Base-by-base conservation (phyloP, 2,329 filamentous ascomycete genomes). In the Gliomastix tumulicola region DNA sequence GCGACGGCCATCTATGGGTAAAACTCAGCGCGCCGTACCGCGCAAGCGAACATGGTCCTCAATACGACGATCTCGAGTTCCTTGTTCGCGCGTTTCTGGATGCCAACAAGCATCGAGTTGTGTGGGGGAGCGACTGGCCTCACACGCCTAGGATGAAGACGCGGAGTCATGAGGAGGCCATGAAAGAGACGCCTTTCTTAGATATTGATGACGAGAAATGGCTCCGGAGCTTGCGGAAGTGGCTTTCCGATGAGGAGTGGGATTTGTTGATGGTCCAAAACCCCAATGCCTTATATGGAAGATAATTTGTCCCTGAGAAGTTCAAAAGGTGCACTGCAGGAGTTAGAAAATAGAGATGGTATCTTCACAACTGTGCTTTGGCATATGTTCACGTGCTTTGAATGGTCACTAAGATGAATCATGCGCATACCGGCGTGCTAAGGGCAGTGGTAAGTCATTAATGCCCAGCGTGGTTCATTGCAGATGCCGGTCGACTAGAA, bases 71-170 rank as follows among this genome's bases (percentile, higher is more conserved):
- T 23, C 34, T 60, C 21, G 43, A 48, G 25, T 46, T 48, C 6
- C 31, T 61, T 15, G 57, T 59, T 1, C 35, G 49, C 9, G 53
- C 50, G 1, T 44, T 58, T 23, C 44, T 61, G 2, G 44, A 56
- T 32, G 53, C 53, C 5, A 60, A 62, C 32, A 53, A 54, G 9
- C 36, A 43, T 16, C 49, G 45, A 5, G 38, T 62, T 9, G 22
- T 62, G 2, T 63, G 25, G 57, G 56, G 59, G 59, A 63, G 58
- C 41, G 59, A 63, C 31, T 63, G 56, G 56, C 57, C 59, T 3
- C 58, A 62, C 39, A 60, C 56, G 2, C 57, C 58, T 0, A 46
- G 53, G 13, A 62, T 61, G 58, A 60, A 55, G 35, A 50, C 58
- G 2, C 52, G 58, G 1, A 52, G 39, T 6, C 46, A 40, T 6